Base-by-base conservation (phyloP, 208 protist genomes). In the Phytomonas sp. region DNA sequence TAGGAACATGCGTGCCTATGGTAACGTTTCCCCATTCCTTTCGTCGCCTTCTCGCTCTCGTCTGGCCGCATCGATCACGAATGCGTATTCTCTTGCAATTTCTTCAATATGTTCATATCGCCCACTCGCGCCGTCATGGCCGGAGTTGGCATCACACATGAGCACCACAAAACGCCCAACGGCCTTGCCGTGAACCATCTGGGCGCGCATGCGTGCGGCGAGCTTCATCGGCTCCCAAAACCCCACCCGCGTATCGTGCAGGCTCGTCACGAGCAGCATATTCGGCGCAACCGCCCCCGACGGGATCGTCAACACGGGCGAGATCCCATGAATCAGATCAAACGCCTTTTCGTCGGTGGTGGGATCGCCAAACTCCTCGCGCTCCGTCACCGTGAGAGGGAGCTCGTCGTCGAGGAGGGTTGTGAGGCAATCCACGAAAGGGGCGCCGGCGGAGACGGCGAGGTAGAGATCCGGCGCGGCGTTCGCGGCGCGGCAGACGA, bases 361-460 rank as follows among this genome's bases (percentile, higher is more conserved):
- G 8, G 92, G 92, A 77, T 96, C 96, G 46, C 93, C 93, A 74
- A 85, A 98, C 83, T 97, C 94, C 33, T 91, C 84, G 81, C 83
- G 93, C 43, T 97, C 89, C 26, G 73, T 79, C 26, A 83, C 67
- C 9, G 91, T 94, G 6, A 97, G 74, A 23, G 93, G 91, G 32
- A 97, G 69, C 13, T 53, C 53, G 5, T 65, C 62, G 69, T 95
- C 87, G 15, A 86, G 70, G 53, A 98, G 85, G n/a, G 93, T 92
- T 51, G 78, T 88, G 15, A 97, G 72, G 36, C 87, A 82, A 70
- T 98, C 95, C 13, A 98, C 90, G 75, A 97, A 98, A 31, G 92
- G 91, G 4, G 94, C 92, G 13, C 64, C 62, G 11, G 72, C 80
- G 30, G 89, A 60, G n/a, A 89, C 81, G 36, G 71, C 80, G 37